Evolutionary conservation across 2,329 filamentous ascomycete genomes (phyloP).

Genomic region (Curvularia sp.): DNA sequence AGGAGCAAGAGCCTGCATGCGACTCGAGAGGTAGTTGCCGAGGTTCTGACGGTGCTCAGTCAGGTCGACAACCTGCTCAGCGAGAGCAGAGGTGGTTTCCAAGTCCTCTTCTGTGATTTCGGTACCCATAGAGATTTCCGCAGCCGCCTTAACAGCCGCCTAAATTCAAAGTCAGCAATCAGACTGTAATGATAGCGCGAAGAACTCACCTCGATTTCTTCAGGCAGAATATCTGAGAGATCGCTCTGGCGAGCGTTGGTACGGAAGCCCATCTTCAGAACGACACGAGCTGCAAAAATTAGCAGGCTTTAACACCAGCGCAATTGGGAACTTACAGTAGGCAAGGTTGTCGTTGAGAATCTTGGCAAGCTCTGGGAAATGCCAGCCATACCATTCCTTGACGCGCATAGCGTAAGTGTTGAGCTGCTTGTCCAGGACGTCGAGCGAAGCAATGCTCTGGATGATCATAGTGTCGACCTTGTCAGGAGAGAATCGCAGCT

Average conservation of each 20-base stretch:
- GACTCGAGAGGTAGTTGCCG: conserved; percentile 84
- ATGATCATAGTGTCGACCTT: conserved; percentile 99
- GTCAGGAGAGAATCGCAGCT: conserved; percentile 97
- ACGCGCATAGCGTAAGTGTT: conserved; percentile 99
- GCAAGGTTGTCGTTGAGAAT: conserved; percentile 76
- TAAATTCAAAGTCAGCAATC: neutral
- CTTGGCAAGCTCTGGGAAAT: conserved; percentile 97
- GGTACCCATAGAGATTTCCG: conserved; percentile 97
- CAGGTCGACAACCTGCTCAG: conserved; percentile 91
- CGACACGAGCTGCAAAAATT: conserved; percentile 66
- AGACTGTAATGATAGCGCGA: neutral
- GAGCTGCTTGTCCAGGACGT: conserved; percentile 97
- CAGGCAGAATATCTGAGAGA: conserved; percentile 81
- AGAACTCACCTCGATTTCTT: conserved; percentile 76
- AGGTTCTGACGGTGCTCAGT: conserved; percentile 82
- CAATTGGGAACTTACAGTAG: conserved; percentile 59
- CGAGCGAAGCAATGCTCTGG: conserved; percentile 85
- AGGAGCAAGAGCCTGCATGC: conserved; percentile 96
- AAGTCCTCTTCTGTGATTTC: conserved; percentile 94
- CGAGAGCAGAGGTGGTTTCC: conserved; percentile 88
- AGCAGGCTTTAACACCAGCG: neutral
- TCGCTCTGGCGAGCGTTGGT: conserved; percentile 77
- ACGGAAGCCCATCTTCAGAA: conserved; percentile 88
- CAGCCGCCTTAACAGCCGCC: conserved; percentile 85
- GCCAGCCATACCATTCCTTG: conserved; percentile 99